A percentile compares a stretch with the other conserved stretches of the same genome.
Evolutionary conservation across 208 protist species (phyloP).

Genomic region (Paratrypanosoma confusum): DNA sequence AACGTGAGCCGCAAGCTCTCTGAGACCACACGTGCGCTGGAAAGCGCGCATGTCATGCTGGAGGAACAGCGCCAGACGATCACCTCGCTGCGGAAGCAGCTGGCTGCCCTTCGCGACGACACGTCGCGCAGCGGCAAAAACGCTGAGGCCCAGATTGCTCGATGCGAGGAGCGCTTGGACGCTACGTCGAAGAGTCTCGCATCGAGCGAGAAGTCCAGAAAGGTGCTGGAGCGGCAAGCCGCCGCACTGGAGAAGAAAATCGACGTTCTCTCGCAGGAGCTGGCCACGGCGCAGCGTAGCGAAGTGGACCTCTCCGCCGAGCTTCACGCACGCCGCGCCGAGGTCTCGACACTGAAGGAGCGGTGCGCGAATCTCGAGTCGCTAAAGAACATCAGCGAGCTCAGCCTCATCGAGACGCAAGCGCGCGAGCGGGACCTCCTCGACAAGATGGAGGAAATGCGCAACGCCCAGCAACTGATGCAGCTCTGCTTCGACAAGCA

Average conservation of each 20-base stretch:
- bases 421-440: conserved; percentile 52
- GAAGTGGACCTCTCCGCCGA: conserved; percentile 39
- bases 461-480: conserved; percentile 70
- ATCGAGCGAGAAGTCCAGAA: conserved; percentile 15
- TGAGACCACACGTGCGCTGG: conserved; percentile 4
- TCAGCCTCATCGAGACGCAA: conserved; percentile 49
- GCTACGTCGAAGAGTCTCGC: conserved; percentile 22
- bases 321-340: conserved; percentile 45
- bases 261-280: conserved; percentile 27
- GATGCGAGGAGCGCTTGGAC: conserved; percentile 25
- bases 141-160: conserved; percentile 17
- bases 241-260: conserved; percentile 20
- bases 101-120: conserved; percentile 19
- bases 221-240: conserved; percentile 29
- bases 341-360: conserved; percentile 60
- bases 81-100: conserved; percentile 17
- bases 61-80: conserved; percentile 26
- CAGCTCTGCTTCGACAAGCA: conserved; percentile 86
- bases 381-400: conserved; percentile 67
- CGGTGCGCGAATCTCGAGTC: conserved; percentile 75
- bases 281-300: conserved; percentile 24
- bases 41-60: conserved; percentile 14
- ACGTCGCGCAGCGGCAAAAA: conserved; percentile 13
- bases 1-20: conserved; percentile 9
- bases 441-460: conserved; percentile 71